Base-by-base conservation (phyloP, 768 basidiomycete species). In the Boletus subcaerulescens region DNA sequence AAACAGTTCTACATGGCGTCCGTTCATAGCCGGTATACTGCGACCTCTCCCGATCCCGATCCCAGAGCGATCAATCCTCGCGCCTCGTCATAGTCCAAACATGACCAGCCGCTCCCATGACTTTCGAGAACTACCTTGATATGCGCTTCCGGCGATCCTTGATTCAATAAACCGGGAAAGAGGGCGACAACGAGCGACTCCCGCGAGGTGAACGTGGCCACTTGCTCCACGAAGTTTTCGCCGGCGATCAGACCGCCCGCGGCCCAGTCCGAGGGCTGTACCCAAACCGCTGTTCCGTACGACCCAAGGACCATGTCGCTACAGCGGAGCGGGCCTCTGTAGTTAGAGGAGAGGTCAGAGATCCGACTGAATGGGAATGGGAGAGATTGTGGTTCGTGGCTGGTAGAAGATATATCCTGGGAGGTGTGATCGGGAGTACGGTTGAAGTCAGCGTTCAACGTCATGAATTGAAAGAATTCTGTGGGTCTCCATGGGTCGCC, bases 61-160 rank as follows among this genome's bases (percentile, higher is more conserved):
- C 80, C 83, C 20, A 86, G 57, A 7, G 73, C 83, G 49, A 86
- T 69, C 55, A 79, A 71, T 5, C 85, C 85, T 43, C 69, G 60
- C 38, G 73, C 74, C 65, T 86, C 85, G 51, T 84, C 82, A 59
- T 86, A 86, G 65, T 84, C 85, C 55, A 86, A 60, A 43, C 81
- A 73, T 4, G 78, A 77, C 85, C 84, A 86, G 9, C 50, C 38
- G 9, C 32, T 48, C 24, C 59, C 60, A 2, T 52, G 44, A 55
- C 76, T 73, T 57, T 75, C 66, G 5, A 60, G 71, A n/a, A 76
- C 56, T 26, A 63, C 68, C 53, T 69, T 62, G 56, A 67, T 59
- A 55, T 62, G 58, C 29, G 68, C 65, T 48, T 65, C 56, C 43
- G 26, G 26, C 26, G 50, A 59, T 17, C 57, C 57, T 26, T 45